Base-by-base conservation (phyloP, 140 eudicot species). In the Flaveria floridana region DNA sequence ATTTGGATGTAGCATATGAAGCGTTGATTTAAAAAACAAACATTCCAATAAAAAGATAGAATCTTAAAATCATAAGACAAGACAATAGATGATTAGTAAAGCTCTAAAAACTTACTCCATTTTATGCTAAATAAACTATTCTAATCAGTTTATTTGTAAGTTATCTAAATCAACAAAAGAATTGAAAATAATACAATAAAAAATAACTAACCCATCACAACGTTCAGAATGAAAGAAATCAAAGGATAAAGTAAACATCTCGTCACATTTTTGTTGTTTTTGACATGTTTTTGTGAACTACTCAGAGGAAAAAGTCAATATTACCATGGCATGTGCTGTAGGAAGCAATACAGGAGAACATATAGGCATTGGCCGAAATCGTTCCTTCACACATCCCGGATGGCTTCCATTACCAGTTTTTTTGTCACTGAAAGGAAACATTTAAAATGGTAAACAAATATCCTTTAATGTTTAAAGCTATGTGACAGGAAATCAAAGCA, bases 261-360 rank as follows among this genome's bases (percentile, higher is more conserved):
- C 1, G 44, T 62, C 68, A 13, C 20, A 0, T 26, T 26, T 62
- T 26, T 55, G 62, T 28, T 15, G 2, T 14, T 26, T 12, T 62
- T 62, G 18, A 4, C 20, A 28, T 5, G 11, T 37, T 30, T 65
- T 34, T 37, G 46, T 37, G 23, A 34, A 26, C 9, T 65, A 63
- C 55, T 0, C n/a, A 58, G n/a, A 44, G 37, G 1, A 20, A 41
- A 39, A 50, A 72, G 48, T 21, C 15, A 56, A 65, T 20, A 52
- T 62, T 82, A 94, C 97, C 96, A 90, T 83, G 42, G 99, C 99
- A 81, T 94, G 97, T 79, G 99, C 81, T 65, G 95, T 82, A 39
- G 97, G 95, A 72, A 94, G 97, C 77, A 94, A 77, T 76, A 94
- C 86, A 44, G 99, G 97, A 70, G 95, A 85, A 74, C 95, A 91